A percentile compares a stretch with the other conserved stretches of the same genome.
phyloP scores from a whole-genome alignment of 1,284 basidiomycete genomes.

The Mrakiaceae sp. region DNA sequence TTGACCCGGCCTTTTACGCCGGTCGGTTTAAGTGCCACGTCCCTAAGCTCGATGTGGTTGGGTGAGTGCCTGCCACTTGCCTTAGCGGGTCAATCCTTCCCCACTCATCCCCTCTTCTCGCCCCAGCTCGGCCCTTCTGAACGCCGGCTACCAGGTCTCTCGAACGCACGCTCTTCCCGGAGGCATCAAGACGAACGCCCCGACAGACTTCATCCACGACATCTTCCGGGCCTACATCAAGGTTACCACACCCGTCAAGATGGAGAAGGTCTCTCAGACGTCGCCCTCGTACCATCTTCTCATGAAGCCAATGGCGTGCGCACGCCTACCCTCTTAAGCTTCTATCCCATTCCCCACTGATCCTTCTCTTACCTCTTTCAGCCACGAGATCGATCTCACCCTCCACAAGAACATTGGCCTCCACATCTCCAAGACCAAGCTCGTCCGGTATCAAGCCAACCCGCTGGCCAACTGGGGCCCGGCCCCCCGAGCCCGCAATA shows the following conservation, averaged over 20 bases:
- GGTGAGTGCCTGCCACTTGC: slow-evolving; percentile 44
- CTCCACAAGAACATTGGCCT: slow-evolving; percentile 54
- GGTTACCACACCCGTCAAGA: slow-evolving; percentile 59
- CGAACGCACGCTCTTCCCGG: slow-evolving; percentile 53
- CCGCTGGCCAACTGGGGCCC: slow-evolving; percentile 90
- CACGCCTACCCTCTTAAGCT: too few relatives aligned
- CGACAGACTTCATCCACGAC: slow-evolving; percentile 62
- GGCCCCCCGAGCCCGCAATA: slow-evolving; percentile 26
- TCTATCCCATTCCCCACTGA: too few relatives aligned
- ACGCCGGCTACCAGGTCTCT: slow-evolving; percentile 55
- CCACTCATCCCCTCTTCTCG: neutral
- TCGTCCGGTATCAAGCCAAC: slow-evolving; percentile 85
- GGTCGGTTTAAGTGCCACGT: slow-evolving; percentile 70
- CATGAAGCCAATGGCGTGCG: slow-evolving; percentile 20
- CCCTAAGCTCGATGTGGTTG: slow-evolving; percentile 61
- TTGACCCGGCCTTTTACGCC: slow-evolving; percentile 71
- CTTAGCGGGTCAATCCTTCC: neutral
- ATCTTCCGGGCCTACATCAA: slow-evolving; percentile 75
- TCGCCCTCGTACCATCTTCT: slow-evolving; percentile 22
- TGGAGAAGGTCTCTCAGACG: slow-evolving; percentile 39
- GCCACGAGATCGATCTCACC: slow-evolving; percentile 58
- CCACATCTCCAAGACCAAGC: slow-evolving; percentile 51
- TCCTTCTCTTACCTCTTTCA: slow-evolving; percentile 26
- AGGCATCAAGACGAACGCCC: slow-evolving; percentile 32
- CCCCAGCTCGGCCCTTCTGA: slow-evolving; percentile 67